Percentiles rank a stretch among this genome's conserved stretches.
phyloP scores from a whole-genome alignment of 1,284 basidiomycete species.

The Boletus smithii region DNA sequence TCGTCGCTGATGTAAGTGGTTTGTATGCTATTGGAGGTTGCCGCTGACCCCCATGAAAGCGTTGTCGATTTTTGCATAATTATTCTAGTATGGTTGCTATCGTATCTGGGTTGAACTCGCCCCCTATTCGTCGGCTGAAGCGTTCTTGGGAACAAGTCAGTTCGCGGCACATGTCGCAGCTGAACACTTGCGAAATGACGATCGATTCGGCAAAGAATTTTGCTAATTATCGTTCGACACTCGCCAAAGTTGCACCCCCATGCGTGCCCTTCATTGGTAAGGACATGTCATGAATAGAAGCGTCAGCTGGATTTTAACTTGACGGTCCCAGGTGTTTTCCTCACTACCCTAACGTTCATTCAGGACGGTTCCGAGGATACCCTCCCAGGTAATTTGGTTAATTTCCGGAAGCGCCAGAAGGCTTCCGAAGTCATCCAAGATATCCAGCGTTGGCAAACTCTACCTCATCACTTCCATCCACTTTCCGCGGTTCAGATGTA shows the following conservation, averaged over 20 bases:
- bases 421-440: conserved; percentile 94
- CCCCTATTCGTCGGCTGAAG: conserved; percentile 89
- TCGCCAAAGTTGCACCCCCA: conserved; percentile 86
- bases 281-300: conserved; percentile 20
- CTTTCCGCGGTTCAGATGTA: conserved; percentile 71
- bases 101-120: conserved; percentile 91
- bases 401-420: conserved; percentile 94
- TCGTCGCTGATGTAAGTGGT: conserved; percentile 82
- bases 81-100: conserved; percentile 97
- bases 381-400: conserved; percentile 78
- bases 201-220: conserved; percentile 93
- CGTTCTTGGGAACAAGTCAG: conserved; percentile 93
- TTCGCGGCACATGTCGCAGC: conserved; percentile 65
- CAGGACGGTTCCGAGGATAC: conserved; percentile 97
- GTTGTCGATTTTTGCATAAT: conserved; percentile 87
- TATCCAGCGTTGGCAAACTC: conserved; percentile 93
- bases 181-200: conserved; percentile 73
- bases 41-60: conserved; percentile 44
- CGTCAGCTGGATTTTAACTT: conserved; percentile 1
- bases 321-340: conserved; percentile 74
- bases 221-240: conserved; percentile 82
- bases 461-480: conserved; percentile 81
- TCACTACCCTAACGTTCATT: conserved; percentile 94
- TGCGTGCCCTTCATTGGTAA: conserved; percentile 97
- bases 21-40: not conserved